Evolutionary conservation across 129 eudicot genomes (phyloP).

Genomic region (Deinandra increscens): DNA sequence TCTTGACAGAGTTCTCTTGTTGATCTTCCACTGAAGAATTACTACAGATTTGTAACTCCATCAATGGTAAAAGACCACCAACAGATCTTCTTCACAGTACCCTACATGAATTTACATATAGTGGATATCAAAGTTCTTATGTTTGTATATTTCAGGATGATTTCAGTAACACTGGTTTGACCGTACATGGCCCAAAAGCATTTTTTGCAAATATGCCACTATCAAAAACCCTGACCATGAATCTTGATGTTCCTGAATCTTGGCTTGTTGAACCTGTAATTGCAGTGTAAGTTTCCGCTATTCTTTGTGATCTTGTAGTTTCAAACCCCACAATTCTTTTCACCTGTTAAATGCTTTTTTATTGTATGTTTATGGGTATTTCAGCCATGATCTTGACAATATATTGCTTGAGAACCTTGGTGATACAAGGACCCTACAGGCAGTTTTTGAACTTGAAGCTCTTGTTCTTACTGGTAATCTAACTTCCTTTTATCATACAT

Average conservation of each 20-base stretch:
- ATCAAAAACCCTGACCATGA: constrained; percentile 95
- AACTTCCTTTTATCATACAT: background rate
- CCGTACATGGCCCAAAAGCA: constrained; percentile 91
- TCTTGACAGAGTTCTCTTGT: constrained; percentile 88
- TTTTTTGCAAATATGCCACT: constrained; percentile 98
- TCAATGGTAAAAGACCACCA: constrained; percentile 49
- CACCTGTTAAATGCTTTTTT: constrained; percentile 6
- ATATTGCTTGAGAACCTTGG: constrained; percentile 97
- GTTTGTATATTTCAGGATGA: constrained; percentile 65
- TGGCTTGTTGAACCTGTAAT: constrained; percentile 97
- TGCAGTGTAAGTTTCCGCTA: constrained; percentile 67
- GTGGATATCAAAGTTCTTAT: constrained; percentile 12
- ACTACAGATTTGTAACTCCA: constrained; percentile 93
- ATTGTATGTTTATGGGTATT: constrained; percentile 15
- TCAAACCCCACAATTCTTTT: background rate
- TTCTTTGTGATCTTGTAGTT: background rate
- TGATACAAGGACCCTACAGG: constrained; percentile 85
- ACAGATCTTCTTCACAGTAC: background rate
- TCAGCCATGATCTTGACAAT: constrained; percentile 96
- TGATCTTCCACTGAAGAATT: constrained; percentile 94
- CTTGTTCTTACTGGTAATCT: constrained; percentile 82
- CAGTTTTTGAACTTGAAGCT: constrained; percentile 96
- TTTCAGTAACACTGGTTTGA: constrained; percentile 69
- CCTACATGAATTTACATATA: background rate
- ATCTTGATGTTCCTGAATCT: constrained; percentile 99